Evolutionary conservation across 139 green algal species (phyloP), one percentile per base, ranked within the genome.

Genomic region (Volvox reticuliferus): DNA sequence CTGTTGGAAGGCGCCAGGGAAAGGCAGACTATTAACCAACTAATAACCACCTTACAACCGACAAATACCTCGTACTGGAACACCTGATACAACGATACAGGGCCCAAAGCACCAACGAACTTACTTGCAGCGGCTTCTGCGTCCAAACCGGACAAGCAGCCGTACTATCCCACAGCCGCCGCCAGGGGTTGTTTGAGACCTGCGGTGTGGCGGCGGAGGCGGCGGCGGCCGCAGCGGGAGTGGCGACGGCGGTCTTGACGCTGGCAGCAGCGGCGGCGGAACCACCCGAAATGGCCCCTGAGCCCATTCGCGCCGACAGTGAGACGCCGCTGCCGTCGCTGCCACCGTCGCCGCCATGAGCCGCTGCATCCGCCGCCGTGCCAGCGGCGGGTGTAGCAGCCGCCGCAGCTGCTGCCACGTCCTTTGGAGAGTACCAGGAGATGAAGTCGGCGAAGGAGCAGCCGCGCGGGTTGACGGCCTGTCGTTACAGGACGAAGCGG

Each of bases 391-490:
- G 30, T 50, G 24, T 24, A 35, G 79, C 36, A 44, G 24, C 79
- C 14, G 12, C 79, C 30, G 63, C 62, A 22, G 82, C 65, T 12
- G 63, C 18, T 32, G 24, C 14, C 94, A 95, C 96, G 90, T 98
- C 97, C 32, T 79, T 87, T 12, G 96, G 97, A 1, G 93, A 97
- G 92, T 97, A 94, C 97, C 97, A 98, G n/a, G 94, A 84, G 67
- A 99, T 81, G 90, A 99, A 99, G 81, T 99, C 97, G 14, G 88
- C 93, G 28, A 99, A 93, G 28, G 92, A 86, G 78, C 75, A 81
- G 69, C 92, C 94, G 12, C 95, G 94, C 17, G 96, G 96, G 91
- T 99, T 99, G 75, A 97, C 97, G 9, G 98, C 98, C 85, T 89
- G 85, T 9, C 44, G 44, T 55, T 14, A 5, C 44, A 55, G 33